A percentile compares a stretch with the other conserved stretches of the same genome.
Evolutionary conservation across 106 monocot genomes (phyloP).

Genomic region (Triglochin maritima): DNA sequence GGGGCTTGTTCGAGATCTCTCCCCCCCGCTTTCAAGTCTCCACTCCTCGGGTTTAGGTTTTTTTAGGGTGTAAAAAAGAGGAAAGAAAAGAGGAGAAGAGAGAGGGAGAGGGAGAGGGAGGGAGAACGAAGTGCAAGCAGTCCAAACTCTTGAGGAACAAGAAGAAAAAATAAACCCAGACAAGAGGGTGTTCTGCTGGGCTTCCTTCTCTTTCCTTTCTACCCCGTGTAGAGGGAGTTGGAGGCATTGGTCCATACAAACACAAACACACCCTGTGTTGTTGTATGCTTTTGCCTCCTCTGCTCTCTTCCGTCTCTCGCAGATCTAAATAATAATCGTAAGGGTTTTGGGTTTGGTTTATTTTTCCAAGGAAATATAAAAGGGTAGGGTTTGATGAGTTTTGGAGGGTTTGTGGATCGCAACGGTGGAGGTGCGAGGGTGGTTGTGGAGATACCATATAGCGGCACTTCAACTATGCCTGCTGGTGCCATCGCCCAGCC

Average conservation of each 20-base stretch:
- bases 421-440: conserved; percentile 13
- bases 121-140: conserved; percentile 27
- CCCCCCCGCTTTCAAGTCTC: background rate
- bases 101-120: conserved; percentile 10
- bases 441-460: conserved; percentile 17
- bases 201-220: conserved; percentile 59
- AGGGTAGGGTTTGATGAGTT: conserved; percentile 21
- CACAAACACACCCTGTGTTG: background rate
- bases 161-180: background rate
- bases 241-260: conserved; percentile 18
- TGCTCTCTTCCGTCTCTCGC: conserved; percentile 11
- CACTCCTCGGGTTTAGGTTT: background rate
- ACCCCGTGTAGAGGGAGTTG: conserved; percentile 28
- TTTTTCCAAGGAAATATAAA: background rate
- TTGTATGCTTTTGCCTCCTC: conserved; percentile 31
- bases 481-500: conserved; percentile 13
- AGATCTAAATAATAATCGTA: no score
- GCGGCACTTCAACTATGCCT: conserved; percentile 17
- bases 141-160: conserved; percentile 9
- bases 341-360: no score
- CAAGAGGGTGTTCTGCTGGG: conserved; percentile 11
- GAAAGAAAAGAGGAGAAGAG: background rate
- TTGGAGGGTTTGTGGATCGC: conserved; percentile 31
- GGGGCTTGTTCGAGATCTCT: background rate
- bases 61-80: conserved; percentile 1